Base-by-base conservation (phyloP, 1,284 basidiomycete species). In the Inonotus obliquus region DNA sequence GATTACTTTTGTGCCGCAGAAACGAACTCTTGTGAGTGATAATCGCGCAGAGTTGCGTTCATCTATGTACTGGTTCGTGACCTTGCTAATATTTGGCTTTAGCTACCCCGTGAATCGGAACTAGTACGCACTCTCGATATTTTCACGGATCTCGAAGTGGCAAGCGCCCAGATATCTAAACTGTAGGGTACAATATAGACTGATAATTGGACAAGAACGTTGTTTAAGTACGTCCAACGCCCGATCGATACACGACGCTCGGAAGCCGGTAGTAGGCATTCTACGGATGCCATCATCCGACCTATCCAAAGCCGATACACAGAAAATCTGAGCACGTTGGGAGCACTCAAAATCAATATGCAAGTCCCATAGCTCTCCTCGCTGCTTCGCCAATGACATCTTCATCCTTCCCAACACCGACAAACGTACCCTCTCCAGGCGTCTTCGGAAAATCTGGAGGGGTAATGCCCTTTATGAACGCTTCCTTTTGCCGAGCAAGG, bases 361-460 rank as follows among this genome's bases (percentile, higher is more conserved):
- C 59, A 51, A 84, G 75, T 3, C 83, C 84, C 83, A 85, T 84
- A 32, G 84, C 85, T 53, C 70, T 74, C 64, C 76, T 76, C 6
- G 80, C 86, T n/a, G 76, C 68, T 0, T 74, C 67, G 44, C 71
- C 74, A 14, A 71, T 63, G 39, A 90, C 76, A 67, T 88, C 84
- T 10, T 74, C 74, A 2, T 73, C 75, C 14, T 63, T 74, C 0
- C 76, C 87, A 11, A 80, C 73, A 1, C 85, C 86, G 1, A 72
- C 67, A 67, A 86, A 87, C 1, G 67, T 63, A 10, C 71, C 76
- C 71, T 91, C 89, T 19, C 59, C 83, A 14, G 75, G 70, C 4
- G 82, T 82, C 45, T 83, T 79, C 0, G 84, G 85, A 73, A 89
- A 94, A 71, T 94, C 92, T 0, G 89, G 87, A 1, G 89, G 88